These are phyloP conservation scores for Aureobasidium sp. DNA, from an alignment of 2,329 filamentous ascomycete genomes.

Conservation along the genomic window DNA sequence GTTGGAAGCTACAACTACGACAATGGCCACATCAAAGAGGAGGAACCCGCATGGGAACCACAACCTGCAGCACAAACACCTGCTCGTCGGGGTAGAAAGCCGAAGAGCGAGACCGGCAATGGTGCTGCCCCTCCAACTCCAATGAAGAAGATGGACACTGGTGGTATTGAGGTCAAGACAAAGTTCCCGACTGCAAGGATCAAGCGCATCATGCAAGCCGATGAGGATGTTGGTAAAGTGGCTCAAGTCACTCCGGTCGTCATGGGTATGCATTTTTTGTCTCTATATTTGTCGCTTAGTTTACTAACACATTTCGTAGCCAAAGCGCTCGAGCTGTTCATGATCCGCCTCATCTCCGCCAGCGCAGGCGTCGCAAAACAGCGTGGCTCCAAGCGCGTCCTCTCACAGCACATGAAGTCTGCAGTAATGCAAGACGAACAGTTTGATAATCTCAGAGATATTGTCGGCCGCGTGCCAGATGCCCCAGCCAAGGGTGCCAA, in stretches of 20 bases:
- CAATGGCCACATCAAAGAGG: slow-evolving; percentile 26
- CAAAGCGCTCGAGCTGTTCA: slow-evolving; percentile 94
- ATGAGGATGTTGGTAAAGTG: slow-evolving; percentile 97
- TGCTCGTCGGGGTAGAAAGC: slow-evolving; percentile 20
- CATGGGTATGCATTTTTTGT: slow-evolving; percentile 52
- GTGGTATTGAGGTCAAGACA: slow-evolving; percentile 69
- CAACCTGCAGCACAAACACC: slow-evolving; percentile 17
- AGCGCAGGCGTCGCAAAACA: slow-evolving; percentile 54
- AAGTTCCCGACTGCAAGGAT: slow-evolving; percentile 97
- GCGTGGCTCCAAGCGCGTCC: slow-evolving; percentile 80
- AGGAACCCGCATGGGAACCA: slow-evolving; percentile 24
- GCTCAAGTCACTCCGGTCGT: slow-evolving; percentile 95
- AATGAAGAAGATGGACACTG: slow-evolving; percentile 25
- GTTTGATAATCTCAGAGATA: slow-evolving; percentile 89
- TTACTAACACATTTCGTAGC: slow-evolving; percentile 42
- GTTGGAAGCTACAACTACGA: slow-evolving; percentile 15
- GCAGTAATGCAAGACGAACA: slow-evolving; percentile 84
- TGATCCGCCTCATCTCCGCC: slow-evolving; percentile 87
- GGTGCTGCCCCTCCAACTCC: background rate
- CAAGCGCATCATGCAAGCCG: slow-evolving; percentile 98
- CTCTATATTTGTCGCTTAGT: background rate
- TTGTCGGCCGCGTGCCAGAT: slow-evolving; percentile 76
- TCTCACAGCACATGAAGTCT: slow-evolving; percentile 83
- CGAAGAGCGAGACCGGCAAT: slow-evolving; percentile 15
- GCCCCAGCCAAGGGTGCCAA: slow-evolving; percentile 39